Percentiles rank a stretch among this genome's conserved stretches.
Evolutionary conservation across 257 asterid species (phyloP).

Genomic region (Solanum virginianum): DNA sequence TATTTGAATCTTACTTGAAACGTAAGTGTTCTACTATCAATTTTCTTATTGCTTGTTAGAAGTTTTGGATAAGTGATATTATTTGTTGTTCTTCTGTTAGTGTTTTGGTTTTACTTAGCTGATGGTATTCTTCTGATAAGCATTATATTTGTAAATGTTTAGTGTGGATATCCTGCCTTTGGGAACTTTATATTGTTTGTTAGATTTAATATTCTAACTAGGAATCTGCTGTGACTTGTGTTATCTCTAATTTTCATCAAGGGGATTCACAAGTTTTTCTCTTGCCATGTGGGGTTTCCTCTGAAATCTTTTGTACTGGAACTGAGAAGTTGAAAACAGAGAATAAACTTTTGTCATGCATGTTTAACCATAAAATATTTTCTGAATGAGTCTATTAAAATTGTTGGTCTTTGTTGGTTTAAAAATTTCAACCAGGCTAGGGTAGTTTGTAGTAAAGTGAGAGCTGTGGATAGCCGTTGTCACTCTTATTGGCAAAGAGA

Average conservation of each 20-base stretch:
- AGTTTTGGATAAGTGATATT: neutral
- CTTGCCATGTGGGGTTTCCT: neutral
- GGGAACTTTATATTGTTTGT: neutral
- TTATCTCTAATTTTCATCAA: neutral
- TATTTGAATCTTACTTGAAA: constrained; percentile 63
- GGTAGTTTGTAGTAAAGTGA: neutral
- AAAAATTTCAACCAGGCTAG: neutral
- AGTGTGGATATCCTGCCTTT: neutral
- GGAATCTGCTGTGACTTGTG: neutral
- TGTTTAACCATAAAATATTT: neutral
- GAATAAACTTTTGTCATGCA: too few relatives aligned
- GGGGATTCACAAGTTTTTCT: neutral
- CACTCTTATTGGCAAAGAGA: neutral
- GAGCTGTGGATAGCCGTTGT: neutral
- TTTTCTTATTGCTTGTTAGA: neutral
- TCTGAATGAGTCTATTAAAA: neutral
- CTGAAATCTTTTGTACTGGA: too few relatives aligned
- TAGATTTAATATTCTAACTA: neutral
- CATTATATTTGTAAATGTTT: neutral
- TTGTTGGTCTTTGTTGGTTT: neutral
- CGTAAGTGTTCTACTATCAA: constrained; percentile 30
- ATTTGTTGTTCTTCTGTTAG: neutral
- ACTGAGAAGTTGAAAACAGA: too few relatives aligned
- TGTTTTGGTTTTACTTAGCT: neutral
- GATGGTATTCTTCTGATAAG: neutral